These are phyloP conservation scores for Fusarium irregulare DNA, from an alignment of 2,329 filamentous ascomycete genomes.

Conservation along the genomic window DNA sequence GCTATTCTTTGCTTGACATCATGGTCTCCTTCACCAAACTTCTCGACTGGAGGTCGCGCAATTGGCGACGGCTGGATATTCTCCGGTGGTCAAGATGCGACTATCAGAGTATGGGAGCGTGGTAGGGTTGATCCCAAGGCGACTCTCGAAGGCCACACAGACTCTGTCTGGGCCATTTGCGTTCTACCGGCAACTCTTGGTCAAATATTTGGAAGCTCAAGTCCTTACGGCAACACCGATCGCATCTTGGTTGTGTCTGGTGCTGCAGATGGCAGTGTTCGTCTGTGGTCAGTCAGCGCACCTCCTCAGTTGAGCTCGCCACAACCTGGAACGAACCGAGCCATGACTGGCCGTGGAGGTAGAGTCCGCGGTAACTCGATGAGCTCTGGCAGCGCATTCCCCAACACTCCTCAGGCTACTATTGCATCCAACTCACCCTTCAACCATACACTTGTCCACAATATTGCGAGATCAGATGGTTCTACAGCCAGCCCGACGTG, in stretches of 20 bases:
- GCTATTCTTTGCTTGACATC: conserved; percentile 88
- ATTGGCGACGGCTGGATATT: conserved; percentile 98
- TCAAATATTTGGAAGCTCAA: conserved; percentile 80
- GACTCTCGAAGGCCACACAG: conserved; percentile 91
- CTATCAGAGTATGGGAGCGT: conserved; percentile 94
- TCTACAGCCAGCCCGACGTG: conserved; percentile 83
- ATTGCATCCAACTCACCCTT: conserved; percentile 88
- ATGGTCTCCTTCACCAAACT: conserved; percentile 87
- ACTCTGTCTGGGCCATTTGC: conserved; percentile 95
- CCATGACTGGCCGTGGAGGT: conserved; percentile 69
- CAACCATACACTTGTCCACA: conserved; percentile 87
- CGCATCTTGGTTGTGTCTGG: conserved; percentile 91
- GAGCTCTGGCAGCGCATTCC: conserved; percentile 92
- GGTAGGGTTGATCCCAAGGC: conserved; percentile 95
- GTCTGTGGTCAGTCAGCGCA: conserved; percentile 93
- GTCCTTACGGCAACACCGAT: conserved; percentile 81
- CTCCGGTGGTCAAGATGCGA: conserved; percentile 93
- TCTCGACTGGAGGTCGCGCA: conserved; percentile 87
- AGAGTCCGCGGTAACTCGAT: conserved; percentile 91
- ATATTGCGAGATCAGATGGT: conserved; percentile 77
- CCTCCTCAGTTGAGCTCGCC: conserved; percentile 88
- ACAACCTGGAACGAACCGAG: conserved; percentile 72
- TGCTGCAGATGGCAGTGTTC: conserved; percentile 88
- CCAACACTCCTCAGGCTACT: conserved; percentile 88
- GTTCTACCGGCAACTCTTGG: conserved; percentile 87